Evolutionary conservation across 805 yeast species (phyloP), one percentile per base, ranked within the genome.

Genomic region (Candida oleophila): DNA sequence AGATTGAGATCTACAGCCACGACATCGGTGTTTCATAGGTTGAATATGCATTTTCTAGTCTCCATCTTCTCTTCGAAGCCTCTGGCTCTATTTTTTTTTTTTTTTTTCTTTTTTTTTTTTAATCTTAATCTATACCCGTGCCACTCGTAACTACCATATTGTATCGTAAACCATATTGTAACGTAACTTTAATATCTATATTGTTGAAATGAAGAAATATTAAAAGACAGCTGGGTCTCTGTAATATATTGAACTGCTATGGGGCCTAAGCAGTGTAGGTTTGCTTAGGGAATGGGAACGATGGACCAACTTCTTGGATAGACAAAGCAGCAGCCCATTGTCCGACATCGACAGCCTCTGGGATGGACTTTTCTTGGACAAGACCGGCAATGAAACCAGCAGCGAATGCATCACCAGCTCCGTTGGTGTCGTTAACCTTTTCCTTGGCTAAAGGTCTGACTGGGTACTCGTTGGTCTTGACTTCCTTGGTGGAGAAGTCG

Each of bases 361-460:
- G 72, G 47, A 89, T 64, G 22, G 78, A 57, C 66, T 86, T 82
- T 54, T 84, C 89, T 68, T 83, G 73, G 47, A 89, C 95, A 55
- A 91, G 73, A 48, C 91, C 94, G 51, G 96, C 96, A 53, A 90
- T 71, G 69, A 92, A 91, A 49, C 98, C 98, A 60, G 94, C 95
- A 47, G 97, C 98, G 64, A 92, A 92, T 12, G 97, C 97, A 66
- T 92, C 97, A 69, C 98, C 98, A 41, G 98, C 98, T 75, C 99
- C 99, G 74, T 92, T 94, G 62, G 98, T 89, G 76, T 94, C 99
- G 49, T 78, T 83, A 50, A 94, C 78, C 69, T 85, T 77, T 40
- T 77, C 69, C 39, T 80, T 58, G 37, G 80, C 86, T 61, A 94
- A 80, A 49, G 84, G 80, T 56, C 81, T 86, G 46, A 94, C 96